A percentile compares a stretch with the other conserved stretches of the same genome.
Conservation (phyloP, 2,329 filamentous ascomycete genomes). For the Sporothrix dimorphospora region DNA sequence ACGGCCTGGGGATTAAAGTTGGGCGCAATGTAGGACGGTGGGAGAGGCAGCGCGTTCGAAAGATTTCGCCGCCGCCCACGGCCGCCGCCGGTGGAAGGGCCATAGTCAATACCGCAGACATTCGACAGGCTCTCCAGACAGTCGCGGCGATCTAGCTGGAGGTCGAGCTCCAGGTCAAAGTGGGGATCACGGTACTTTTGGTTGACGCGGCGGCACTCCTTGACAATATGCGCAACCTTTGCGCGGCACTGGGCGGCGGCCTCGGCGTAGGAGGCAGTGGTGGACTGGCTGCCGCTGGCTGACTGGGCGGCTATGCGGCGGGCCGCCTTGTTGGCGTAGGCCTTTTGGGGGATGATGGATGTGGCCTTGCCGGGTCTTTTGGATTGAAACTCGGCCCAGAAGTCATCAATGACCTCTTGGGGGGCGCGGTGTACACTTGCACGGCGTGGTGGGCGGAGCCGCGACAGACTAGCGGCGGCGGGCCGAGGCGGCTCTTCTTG, state of each 20-base stretch:
- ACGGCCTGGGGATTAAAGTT: constrained; percentile 55
- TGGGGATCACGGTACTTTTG: constrained; percentile 86
- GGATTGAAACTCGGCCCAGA: constrained; percentile 73
- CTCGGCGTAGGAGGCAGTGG: constrained; percentile 69
- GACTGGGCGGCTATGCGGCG: constrained; percentile 58
- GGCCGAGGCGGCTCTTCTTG: neutral
- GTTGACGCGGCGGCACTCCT: constrained; percentile 74
- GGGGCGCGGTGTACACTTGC: constrained; percentile 47
- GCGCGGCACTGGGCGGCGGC: constrained; percentile 69
- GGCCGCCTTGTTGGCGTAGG: constrained; percentile 63
- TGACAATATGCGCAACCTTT: constrained; percentile 64
- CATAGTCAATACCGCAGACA: neutral
- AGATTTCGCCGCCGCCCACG: neutral
- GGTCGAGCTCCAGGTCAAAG: constrained; percentile 80
- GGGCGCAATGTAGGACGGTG: constrained; percentile 29
- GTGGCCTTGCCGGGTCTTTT: constrained; percentile 74
- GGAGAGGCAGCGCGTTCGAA: neutral
- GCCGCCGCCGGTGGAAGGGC: neutral
- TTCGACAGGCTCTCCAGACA: constrained; percentile 46
- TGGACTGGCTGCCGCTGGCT: constrained; percentile 56
- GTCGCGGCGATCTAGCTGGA: constrained; percentile 61
- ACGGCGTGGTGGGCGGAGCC: constrained; percentile 7
- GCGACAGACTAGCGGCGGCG: neutral
- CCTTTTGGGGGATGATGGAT: constrained; percentile 69
- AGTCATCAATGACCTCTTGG: constrained; percentile 70